Conservation (phyloP, 306 rosid genomes). For the Trifolium dubium region DNA sequence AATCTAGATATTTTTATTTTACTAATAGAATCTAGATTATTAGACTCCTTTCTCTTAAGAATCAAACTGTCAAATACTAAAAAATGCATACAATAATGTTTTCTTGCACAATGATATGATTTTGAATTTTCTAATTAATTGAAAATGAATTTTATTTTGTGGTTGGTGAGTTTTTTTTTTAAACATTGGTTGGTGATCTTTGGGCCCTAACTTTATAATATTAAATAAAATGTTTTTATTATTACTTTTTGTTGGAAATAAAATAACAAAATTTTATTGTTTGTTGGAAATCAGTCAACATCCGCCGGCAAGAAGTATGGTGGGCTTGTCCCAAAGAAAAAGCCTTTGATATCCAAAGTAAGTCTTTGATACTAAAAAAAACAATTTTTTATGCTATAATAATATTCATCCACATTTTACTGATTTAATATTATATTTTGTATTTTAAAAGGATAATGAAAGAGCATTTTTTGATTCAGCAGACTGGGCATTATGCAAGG, state of each 20-base stretch:
- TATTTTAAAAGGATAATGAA: conserved; percentile 68
- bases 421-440: neutral
- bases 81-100: too few species aligned
- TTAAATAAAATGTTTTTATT: neutral
- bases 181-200: conserved; percentile 32
- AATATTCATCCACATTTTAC: neutral
- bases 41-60: too few species aligned
- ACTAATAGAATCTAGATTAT: too few species aligned
- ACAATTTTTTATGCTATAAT: neutral
- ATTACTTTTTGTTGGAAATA: conserved; percentile 7
- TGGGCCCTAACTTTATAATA: conserved; percentile 23
- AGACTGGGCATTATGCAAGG: conserved; percentile 98
- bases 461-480: conserved; percentile 98
- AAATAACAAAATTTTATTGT: neutral
- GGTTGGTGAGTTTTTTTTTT: conserved; percentile 36
- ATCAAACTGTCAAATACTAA: too few species aligned
- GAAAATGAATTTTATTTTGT: conserved; percentile 3
- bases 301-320: conserved; percentile 72
- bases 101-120: conserved; percentile 33
- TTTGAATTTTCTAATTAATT: conserved; percentile 14
- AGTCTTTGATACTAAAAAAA: conserved; percentile 15
- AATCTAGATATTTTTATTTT: too few species aligned
- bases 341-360: conserved; percentile 93
- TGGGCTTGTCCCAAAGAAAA: conserved; percentile 82
- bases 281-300: conserved; percentile 46